A percentile compares a stretch with the other conserved stretches of the same genome.
Evolutionary conservation across 176 grass and related monocot genomes (phyloP).

Genomic region (Coix lacrymajobi): DNA sequence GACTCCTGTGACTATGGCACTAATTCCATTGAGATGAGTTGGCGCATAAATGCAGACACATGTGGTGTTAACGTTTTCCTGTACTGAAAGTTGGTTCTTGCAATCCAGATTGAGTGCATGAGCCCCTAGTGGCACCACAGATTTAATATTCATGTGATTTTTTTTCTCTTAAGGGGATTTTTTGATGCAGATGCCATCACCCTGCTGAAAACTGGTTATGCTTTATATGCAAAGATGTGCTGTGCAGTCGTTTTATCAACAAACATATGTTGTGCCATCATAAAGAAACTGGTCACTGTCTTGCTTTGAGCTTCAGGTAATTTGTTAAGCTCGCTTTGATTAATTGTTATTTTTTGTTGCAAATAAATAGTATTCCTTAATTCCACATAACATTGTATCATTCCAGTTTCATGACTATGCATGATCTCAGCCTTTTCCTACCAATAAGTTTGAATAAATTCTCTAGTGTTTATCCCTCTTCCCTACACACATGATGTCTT

Average conservation of each 20-base stretch:
- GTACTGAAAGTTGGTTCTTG: not conserved
- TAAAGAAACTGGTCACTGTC: constrained; percentile 69
- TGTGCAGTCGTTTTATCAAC: constrained; percentile 95
- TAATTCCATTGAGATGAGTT: not conserved
- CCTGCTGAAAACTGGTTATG: constrained; percentile 90
- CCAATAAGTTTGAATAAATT: not conserved
- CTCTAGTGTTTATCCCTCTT: not conserved
- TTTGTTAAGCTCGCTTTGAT: not conserved
- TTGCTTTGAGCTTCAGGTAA: constrained; percentile 87
- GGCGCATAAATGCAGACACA: not conserved
- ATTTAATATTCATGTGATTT: constrained; percentile 3
- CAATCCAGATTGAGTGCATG: not conserved
- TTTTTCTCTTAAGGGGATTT: constrained; percentile 9
- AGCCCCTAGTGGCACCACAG: not conserved
- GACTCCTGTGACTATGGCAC: not conserved
- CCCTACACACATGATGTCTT: not conserved
- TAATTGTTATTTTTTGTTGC: constrained; percentile 1
- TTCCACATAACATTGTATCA: not conserved
- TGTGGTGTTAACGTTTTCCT: not conserved
- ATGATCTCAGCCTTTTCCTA: not conserved
- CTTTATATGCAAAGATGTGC: constrained; percentile 91
- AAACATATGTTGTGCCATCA: constrained; percentile 89
- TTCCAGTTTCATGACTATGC: not conserved
- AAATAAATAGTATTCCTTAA: not conserved
- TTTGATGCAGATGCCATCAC: constrained; percentile 64